phyloP scores from a whole-genome alignment of 2,329 filamentous ascomycete species.

The Paracamarosporium sp. region DNA sequence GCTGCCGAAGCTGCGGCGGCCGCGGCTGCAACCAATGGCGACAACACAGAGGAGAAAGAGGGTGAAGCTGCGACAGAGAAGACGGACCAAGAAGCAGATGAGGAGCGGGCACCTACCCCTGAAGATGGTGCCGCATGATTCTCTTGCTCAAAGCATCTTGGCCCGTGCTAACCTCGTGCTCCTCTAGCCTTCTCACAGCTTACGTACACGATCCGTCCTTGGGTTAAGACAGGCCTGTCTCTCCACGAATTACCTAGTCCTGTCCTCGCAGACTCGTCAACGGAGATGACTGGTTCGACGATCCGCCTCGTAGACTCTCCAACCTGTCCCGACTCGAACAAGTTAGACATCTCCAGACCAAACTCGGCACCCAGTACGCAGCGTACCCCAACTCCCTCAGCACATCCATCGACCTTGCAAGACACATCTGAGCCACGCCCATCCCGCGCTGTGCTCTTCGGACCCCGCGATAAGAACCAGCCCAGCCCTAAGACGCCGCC shows the following conservation, averaged over 20 bases:
- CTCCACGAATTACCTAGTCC: slow-evolving; percentile 16
- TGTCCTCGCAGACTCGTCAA: neutral
- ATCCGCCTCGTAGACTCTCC: slow-evolving; percentile 16
- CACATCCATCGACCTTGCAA: neutral
- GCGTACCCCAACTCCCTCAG: slow-evolving; percentile 5
- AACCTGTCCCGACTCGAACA: neutral
- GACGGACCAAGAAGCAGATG: slow-evolving; percentile 33
- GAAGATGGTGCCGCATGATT: slow-evolving; percentile 45
- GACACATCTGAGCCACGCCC: slow-evolving; percentile 14
- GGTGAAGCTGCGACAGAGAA: slow-evolving; percentile 25
- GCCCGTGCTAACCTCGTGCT: slow-evolving; percentile 30
- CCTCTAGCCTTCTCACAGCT: slow-evolving; percentile 25
- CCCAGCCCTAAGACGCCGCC: slow-evolving; percentile 21
- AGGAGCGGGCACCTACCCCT: slow-evolving; percentile 31
- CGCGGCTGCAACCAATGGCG: slow-evolving; percentile 25
- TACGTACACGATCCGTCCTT: slow-evolving; percentile 32
- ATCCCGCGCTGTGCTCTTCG: slow-evolving; percentile 16
- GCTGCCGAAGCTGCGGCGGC: slow-evolving; percentile 40
- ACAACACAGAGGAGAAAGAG: slow-evolving; percentile 32
- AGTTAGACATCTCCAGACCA: neutral
- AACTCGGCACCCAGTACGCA: neutral
- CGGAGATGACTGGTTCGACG: slow-evolving; percentile 5
- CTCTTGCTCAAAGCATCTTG: slow-evolving; percentile 16
- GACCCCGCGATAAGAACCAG: slow-evolving; percentile 12
- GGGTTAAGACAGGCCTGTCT: slow-evolving; percentile 35